These are phyloP conservation scores for Papiliotrema laurentii DNA, from an alignment of 1,284 basidiomycete species.

Conservation along the genomic window DNA sequence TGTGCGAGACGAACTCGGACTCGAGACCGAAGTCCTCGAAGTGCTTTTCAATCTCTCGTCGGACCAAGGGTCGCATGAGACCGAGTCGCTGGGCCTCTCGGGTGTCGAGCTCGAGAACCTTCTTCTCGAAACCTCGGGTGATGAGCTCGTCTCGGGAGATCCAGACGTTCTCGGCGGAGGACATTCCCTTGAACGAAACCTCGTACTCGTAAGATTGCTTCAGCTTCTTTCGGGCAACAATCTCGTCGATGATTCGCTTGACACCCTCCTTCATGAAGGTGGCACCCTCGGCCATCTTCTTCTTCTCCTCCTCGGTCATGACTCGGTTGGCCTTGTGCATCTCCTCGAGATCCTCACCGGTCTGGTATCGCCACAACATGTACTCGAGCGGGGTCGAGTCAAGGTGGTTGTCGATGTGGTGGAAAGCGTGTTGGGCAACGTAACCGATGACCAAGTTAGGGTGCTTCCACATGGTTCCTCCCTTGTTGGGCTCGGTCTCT, in stretches of 20 bases:
- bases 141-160: conserved; percentile 91
- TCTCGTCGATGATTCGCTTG: conserved; percentile 93
- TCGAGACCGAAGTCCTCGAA: conserved; percentile 84
- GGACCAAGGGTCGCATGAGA: conserved; percentile 91
- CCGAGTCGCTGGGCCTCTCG: conserved; percentile 95
- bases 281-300: conserved; percentile 96
- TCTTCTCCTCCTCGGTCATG: conserved; percentile 78
- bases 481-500: conserved; percentile 93
- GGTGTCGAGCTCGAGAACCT: conserved; percentile 94
- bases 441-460: conserved; percentile 99
- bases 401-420: conserved; percentile 96
- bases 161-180: conserved; percentile 95
- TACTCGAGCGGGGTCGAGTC: conserved; percentile 98
- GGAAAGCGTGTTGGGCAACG: conserved; percentile 98
- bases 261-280: conserved; percentile 83
- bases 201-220: conserved; percentile 99
- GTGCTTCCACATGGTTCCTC: conserved; percentile 98
- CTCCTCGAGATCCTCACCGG: conserved; percentile 96
- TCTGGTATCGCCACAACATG: conserved; percentile 99
- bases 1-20: conserved; percentile 93
- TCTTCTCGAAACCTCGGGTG: conserved; percentile 98
- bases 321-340: conserved; percentile 84
- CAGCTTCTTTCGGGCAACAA: conserved; percentile 87
- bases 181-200: conserved; percentile 85
- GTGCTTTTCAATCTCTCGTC: conserved; percentile 97